Base-by-base conservation (phyloP, 352 stramenopile species). In the Phytophthora pseudosyringae region DNA sequence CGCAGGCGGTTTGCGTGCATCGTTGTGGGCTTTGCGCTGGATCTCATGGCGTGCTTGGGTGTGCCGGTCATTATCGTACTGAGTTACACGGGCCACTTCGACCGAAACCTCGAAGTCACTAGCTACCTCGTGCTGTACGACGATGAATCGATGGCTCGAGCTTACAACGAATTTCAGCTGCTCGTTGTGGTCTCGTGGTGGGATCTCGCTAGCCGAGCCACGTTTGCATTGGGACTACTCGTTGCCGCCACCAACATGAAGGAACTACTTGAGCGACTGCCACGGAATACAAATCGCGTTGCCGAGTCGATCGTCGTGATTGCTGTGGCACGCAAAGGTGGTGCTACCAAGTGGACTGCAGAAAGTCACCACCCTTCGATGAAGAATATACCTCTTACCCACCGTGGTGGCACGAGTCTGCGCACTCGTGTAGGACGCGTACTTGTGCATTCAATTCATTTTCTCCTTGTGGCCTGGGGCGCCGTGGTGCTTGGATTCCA, bases 401-500 rank as follows among this genome's bases (percentile, higher is more conserved):
- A 21, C 21, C 21, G 21, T 21, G 21, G 21, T 21, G 21, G 2
- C 21, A 21, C 21, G 21, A 21, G 21, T 21, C 21, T 21, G 21
- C 21, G 21, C 21, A 21, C 21, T 21, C 21, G 21, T 21, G 21
- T 21, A 21, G 21, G 21, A 21, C 21, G 21, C 1, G 21, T 7
- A 40, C 10, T 53, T 15, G 18, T 71, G 15, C 43, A 25, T 13
- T 16, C 15, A 16, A 28, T 45, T 3, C 49, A 69, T 36, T 33
- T 54, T 11, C 12, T 62, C 3, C 56, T 69, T n/a, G 43, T 35
- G 43, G n/a, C 32, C 6, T 75, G 61, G 49, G 67, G 61, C 5
- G 16, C 33, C 0, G 11, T 50, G 1, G 46, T 75, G 9, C 55
- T 75, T 36, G 61, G n/a, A 18, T 18, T 71, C 15, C 67, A 75